Conservation (phyloP, 2,329 filamentous ascomycete genomes). For the Escovopsis sp. region DNA sequence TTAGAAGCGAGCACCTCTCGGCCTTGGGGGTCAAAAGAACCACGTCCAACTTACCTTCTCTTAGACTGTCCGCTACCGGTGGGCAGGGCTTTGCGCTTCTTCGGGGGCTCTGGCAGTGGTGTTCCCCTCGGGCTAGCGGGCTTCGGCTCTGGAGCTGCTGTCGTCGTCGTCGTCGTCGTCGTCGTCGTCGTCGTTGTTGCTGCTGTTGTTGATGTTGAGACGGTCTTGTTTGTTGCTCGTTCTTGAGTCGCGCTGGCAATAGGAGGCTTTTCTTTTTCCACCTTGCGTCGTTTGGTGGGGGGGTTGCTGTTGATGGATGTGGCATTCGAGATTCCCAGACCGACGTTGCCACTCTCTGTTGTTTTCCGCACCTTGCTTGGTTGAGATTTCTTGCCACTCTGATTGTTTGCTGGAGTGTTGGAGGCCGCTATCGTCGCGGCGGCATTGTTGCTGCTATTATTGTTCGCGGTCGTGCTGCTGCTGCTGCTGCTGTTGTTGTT, state of each 20-base stretch:
- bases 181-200: too few relatives aligned
- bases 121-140: conserved; percentile 54
- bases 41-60: conserved; percentile 49
- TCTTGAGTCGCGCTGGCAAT: conserved; percentile 43
- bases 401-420: conserved; percentile 19
- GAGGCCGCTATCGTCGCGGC: too few relatives aligned
- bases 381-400: conserved; percentile 46
- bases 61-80: conserved; percentile 56
- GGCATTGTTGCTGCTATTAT: too few relatives aligned
- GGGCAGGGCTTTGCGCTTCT: conserved; percentile 53
- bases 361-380: conserved; percentile 50
- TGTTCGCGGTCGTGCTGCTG: too few relatives aligned
- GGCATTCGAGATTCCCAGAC: conserved; percentile 51
- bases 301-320: conserved; percentile 36
- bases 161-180: conserved; percentile 26
- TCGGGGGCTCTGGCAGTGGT: conserved; percentile 52
- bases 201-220: conserved; percentile 8
- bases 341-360: conserved; percentile 38
- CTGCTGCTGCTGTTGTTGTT: too few relatives aligned
- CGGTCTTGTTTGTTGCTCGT: conserved; percentile 46
- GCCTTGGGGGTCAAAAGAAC: neutral
- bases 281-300: conserved; percentile 63
- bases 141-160: conserved; percentile 38
- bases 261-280: conserved; percentile 41
- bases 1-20: neutral